These are phyloP conservation scores for Fusarium hostae DNA, from an alignment of 2,329 filamentous ascomycete species.

Conservation along the genomic window DNA sequence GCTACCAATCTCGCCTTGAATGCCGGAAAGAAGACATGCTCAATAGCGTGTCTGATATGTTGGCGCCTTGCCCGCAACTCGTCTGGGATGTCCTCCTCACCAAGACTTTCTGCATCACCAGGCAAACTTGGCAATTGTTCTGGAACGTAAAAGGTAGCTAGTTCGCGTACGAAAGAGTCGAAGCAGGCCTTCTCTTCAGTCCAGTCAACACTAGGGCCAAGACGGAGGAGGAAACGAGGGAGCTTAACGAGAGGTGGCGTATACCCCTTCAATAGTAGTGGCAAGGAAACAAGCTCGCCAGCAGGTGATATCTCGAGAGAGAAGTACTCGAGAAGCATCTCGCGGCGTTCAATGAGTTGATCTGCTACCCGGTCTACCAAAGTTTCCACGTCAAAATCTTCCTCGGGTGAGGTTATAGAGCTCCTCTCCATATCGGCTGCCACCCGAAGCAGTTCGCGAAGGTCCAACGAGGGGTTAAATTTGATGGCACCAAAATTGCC, in stretches of 20 bases:
- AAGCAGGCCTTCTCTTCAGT: constrained; percentile 86
- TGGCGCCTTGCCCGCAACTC: constrained; percentile 68
- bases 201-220: constrained; percentile 93
- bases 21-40: constrained; percentile 90
- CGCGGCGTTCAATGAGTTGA: constrained; percentile 78
- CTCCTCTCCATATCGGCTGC: constrained; percentile 77
- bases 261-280: constrained; percentile 89
- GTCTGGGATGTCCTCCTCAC: constrained; percentile 56
- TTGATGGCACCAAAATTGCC: constrained; percentile 90
- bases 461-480: constrained; percentile 78
- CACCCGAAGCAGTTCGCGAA: constrained; percentile 77
- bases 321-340: constrained; percentile 96
- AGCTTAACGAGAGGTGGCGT: constrained; percentile 87
- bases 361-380: constrained; percentile 73
- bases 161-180: constrained; percentile 81
- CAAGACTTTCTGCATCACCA: constrained; percentile 46
- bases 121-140: constrained; percentile 76
- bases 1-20: constrained; percentile 86
- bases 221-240: constrained; percentile 84
- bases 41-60: constrained; percentile 79
- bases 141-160: constrained; percentile 91
- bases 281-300: constrained; percentile 82
- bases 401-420: constrained; percentile 53
- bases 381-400: constrained; percentile 72
- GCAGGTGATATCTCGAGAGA: constrained; percentile 81